These are phyloP conservation scores for Backusella sp. DNA, from an alignment of 192 early-diverging fungal genomes.

Conservation along the genomic window DNA sequence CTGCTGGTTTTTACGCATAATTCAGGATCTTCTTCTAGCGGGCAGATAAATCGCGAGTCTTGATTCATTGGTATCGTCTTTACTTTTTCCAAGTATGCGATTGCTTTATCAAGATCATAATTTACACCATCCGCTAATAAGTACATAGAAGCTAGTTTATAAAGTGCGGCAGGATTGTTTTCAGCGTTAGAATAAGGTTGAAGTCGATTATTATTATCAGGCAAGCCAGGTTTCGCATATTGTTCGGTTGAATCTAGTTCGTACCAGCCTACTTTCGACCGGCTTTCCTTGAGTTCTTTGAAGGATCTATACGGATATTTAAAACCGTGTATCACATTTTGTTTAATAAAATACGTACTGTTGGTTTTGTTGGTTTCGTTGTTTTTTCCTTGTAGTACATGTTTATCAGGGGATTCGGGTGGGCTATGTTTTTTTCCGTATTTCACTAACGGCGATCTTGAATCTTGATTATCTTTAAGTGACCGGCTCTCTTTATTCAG, in stretches of 20 bases:
- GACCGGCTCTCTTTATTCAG: not conserved
- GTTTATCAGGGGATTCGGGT: not conserved
- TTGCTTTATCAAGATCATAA: not conserved
- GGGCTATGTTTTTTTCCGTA: not conserved
- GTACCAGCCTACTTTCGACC: not conserved
- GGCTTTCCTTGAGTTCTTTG: not conserved
- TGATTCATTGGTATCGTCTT: not conserved
- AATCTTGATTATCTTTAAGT: no score
- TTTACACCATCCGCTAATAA: not conserved
- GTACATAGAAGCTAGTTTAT: not conserved
- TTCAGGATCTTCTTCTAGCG: not conserved
- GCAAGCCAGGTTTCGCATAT: not conserved
- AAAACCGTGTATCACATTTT: not conserved
- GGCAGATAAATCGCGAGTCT: not conserved
- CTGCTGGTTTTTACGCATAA: not conserved
- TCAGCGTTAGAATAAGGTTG: not conserved
- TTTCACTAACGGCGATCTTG: not conserved
- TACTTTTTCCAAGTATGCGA: not conserved
- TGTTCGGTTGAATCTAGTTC: not conserved
- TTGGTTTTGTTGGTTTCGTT: not conserved
- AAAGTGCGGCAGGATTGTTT: not conserved
- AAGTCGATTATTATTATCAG: not conserved
- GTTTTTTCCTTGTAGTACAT: not conserved
- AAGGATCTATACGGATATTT: not conserved
- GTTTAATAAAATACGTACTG: constrained; percentile 6